phyloP scores from a whole-genome alignment of 202 grass and related monocot species.

The Panicum hallii region DNA sequence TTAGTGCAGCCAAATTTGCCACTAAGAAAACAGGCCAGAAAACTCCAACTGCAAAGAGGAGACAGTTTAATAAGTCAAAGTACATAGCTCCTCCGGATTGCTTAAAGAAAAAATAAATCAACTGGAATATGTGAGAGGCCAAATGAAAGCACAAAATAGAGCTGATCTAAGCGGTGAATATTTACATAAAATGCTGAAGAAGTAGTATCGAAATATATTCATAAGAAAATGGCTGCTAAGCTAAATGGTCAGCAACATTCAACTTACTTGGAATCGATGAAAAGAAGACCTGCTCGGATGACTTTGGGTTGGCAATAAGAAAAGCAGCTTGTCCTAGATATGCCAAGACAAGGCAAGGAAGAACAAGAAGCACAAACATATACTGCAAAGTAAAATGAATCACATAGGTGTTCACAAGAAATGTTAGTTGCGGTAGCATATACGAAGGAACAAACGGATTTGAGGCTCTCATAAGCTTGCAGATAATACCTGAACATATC shows the following conservation, averaged over 20 bases:
- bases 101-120: background rate
- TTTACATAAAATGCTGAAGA: constrained; percentile 11
- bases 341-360: constrained; percentile 83
- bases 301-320: constrained; percentile 68
- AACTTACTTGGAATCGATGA: constrained; percentile 80
- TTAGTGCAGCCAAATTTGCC: constrained; percentile 79
- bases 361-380: constrained; percentile 81
- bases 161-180: constrained; percentile 5
- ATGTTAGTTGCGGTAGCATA: constrained; percentile 15
- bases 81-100: background rate
- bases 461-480: background rate
- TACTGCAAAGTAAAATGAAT: constrained; percentile 55
- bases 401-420: constrained; percentile 29
- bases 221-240: constrained; percentile 25
- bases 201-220: constrained; percentile 19
- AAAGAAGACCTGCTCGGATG: constrained; percentile 76
- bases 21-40: constrained; percentile 94
- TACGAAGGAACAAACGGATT: constrained; percentile 17
- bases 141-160: constrained; percentile 29
- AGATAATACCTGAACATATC: constrained; percentile 87
- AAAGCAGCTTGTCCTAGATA: constrained; percentile 94
- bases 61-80: background rate
- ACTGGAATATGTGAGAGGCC: background rate
- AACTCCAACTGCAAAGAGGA: constrained; percentile 52
- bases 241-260: constrained; percentile 20